Conservation (phyloP, 2,329 filamentous ascomycete genomes). For the Colletotrichum euphorbiae region DNA sequence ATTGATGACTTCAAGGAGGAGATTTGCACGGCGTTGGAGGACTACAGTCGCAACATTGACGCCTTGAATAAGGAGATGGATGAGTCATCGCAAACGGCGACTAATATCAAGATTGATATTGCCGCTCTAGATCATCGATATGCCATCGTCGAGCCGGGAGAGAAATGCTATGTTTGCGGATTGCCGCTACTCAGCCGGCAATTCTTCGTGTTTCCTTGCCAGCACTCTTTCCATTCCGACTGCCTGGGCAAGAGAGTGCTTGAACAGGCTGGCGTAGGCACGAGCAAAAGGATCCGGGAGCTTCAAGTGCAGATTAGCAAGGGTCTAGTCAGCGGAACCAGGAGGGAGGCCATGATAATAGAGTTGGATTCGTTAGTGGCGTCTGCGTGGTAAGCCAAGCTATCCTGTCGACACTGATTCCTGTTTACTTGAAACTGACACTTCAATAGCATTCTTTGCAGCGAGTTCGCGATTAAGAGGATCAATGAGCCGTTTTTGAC, state of each 20-base stretch:
- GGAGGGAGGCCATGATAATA: slow-evolving; percentile 83
- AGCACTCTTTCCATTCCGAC: slow-evolving; percentile 97
- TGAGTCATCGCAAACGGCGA: slow-evolving; percentile 86
- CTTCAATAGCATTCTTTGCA: slow-evolving; percentile 82
- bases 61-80: slow-evolving; percentile 94
- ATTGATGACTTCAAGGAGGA: slow-evolving; percentile 99
- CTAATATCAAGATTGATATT: slow-evolving; percentile 92
- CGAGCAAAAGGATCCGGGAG: slow-evolving; percentile 84
- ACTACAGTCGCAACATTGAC: slow-evolving; percentile 93
- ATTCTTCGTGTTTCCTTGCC: slow-evolving; percentile 98
- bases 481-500: slow-evolving; percentile 94
- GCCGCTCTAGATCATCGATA: slow-evolving; percentile 87
- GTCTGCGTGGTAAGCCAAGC: slow-evolving; percentile 77
- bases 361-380: slow-evolving; percentile 95
- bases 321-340: slow-evolving; percentile 75
- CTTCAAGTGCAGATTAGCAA: slow-evolving; percentile 86
- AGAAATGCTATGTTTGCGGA: slow-evolving; percentile 90
- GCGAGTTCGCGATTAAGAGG: slow-evolving; percentile 92
- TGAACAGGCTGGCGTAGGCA: slow-evolving; percentile 80
- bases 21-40: slow-evolving; percentile 92
- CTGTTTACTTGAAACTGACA: slow-evolving; percentile 40
- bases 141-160: slow-evolving; percentile 95
- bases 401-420: background rate
- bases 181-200: slow-evolving; percentile 88
- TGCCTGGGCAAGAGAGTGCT: slow-evolving; percentile 89